Evolutionary conservation across 306 rosid species (phyloP), one percentile per base, ranked within the genome.

Genomic region (Myrica gale): DNA sequence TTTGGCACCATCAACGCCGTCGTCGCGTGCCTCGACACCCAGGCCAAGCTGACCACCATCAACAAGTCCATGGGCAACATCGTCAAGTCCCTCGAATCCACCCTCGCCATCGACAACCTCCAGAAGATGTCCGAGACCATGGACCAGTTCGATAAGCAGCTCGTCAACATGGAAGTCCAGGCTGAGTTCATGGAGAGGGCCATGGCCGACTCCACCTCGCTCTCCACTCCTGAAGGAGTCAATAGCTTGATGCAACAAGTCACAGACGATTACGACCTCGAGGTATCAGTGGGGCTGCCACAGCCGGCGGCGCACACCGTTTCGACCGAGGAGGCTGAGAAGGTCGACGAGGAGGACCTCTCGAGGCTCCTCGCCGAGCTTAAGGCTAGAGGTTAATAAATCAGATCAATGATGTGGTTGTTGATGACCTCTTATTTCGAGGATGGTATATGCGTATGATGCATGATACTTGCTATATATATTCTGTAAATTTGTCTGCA

Each of bases 101-200:
- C 96, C 0, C 79, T 93, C 16, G 82, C 88, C 4, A 91, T 96
- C 0, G 98, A 96, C 0, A 93, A 91, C 68, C 85, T 93, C 7
- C 97, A 93, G 91, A 93, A 91, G 96, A 93, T 91, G 97, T 91
- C 97, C 10, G 96, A 93, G 89, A 93, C 96, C 0, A 93, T 93
- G 98, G 97, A 93, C 66, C 85, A 79, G 50, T 93, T 93, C 60
- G 98, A 93, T 92, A 93, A 89, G 87, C 97, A 93, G 84, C 91
- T 93, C 48, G 97, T 93, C 12, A 91, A 93, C 67, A 93, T 93
- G 98, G 98, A 93, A 89, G 98, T 93, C 32, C 98, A 93, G 78
- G 98, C 98, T 0, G 98, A 89, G 86, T 93, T 93, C 76, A 89
- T 93, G 98, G 96, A 93, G 84, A 89, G 86, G 62, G 83, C 98